Evolutionary conservation across 345 rosid genomes (phyloP), one percentile per base, ranked within the genome.

Genomic region (Hirschfeldia incana): DNA sequence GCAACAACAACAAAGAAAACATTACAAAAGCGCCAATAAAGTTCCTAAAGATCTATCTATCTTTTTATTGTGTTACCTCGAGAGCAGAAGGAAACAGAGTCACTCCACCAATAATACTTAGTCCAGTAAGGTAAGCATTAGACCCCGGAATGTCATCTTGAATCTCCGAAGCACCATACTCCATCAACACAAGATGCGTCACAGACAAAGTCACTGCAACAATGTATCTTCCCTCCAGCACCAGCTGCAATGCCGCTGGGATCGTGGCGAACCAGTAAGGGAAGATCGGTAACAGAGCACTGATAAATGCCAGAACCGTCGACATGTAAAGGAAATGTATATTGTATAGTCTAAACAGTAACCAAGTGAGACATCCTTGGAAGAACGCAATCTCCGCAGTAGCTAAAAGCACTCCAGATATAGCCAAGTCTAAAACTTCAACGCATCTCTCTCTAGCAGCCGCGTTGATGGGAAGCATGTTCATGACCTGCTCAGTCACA

Each of bases 361-460:
- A 89, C 99, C 98, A 90, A 12, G 99, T 93, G 39, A 93, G 89
- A 85, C 98, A 93, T 80, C 98, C 99, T 71, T 95, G 98, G 80
- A 90, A 93, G 69, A 95, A 72, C 9, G 98, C 93, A 46, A 95
- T 89, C 85, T 95, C 96, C 3, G 92, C 99, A 8, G 99, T 95
- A 1, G 97, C 99, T 78, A 93, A 83, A 51, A 93, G 97, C 81
- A 93, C 99, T 1, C 97, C 96, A 0, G 98, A 95, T 60, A 95
- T 82, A 0, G 99, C 96, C 57, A 86, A 72, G 67, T 95, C 92
- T n/a, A 95, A 84, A 34, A 95, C 99, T 76, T 95, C 93, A 0
- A 95, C 96, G 6, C 97, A 93, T 81, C 89, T 84, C 12, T 5
- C 44, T 82, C 98, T 86, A 0, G 92, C 91, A 0, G 88, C 28